phyloP scores from a whole-genome alignment of 2,329 filamentous ascomycete species.

The Talaromyces sp. region DNA sequence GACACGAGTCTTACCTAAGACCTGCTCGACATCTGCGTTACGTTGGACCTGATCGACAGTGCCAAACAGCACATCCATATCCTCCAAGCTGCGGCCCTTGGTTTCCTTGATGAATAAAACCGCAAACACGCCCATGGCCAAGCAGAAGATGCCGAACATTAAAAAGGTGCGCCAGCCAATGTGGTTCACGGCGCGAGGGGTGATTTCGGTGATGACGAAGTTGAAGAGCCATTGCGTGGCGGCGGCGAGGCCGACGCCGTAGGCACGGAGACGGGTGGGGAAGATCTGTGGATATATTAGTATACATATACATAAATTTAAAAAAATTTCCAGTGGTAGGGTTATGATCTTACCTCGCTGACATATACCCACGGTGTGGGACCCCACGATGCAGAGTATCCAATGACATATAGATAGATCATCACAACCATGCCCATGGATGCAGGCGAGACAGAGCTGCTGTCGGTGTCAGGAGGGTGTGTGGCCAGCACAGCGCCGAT shows the following conservation, averaged over 20 bases:
- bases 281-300: constrained; percentile 26
- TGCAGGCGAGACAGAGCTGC: constrained; percentile 24
- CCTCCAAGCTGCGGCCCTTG: constrained; percentile 34
- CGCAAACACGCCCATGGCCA: constrained; percentile 28
- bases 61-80: constrained; percentile 29
- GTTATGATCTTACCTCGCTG: constrained; percentile 21
- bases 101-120: constrained; percentile 39
- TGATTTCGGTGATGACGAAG: constrained; percentile 40
- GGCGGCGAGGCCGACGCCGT: constrained; percentile 34
- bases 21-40: constrained; percentile 12
- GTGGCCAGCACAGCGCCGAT: constrained; percentile 31
- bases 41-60: constrained; percentile 9
- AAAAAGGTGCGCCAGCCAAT: constrained; percentile 38
- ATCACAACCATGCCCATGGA: constrained; percentile 41
- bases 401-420: constrained; percentile 46
- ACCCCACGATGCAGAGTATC: constrained; percentile 30
- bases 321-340: background rate
- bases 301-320: background rate
- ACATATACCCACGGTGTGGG: constrained; percentile 34
- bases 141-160: constrained; percentile 36
- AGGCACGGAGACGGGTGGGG: constrained; percentile 34
- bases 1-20: constrained; percentile 3
- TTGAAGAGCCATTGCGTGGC: constrained; percentile 38
- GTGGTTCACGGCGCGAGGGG: constrained; percentile 36
- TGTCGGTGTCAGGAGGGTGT: constrained; percentile 25